Conservation (phyloP, 1,284 basidiomycete species). For the Irpex lacteus region DNA sequence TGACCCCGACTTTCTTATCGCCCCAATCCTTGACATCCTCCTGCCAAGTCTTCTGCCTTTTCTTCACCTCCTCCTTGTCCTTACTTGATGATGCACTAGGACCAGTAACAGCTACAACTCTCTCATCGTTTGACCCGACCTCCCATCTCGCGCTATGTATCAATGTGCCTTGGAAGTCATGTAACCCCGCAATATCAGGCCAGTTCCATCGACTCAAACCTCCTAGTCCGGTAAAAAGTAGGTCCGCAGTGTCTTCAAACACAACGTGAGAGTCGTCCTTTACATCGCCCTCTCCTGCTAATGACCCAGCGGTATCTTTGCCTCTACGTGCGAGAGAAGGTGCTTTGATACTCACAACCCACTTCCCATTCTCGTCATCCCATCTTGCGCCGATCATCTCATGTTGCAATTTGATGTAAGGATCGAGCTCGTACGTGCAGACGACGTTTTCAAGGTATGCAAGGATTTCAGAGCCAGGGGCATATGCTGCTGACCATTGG, state of each 20-base stretch:
- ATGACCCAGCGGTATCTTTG: too few species aligned
- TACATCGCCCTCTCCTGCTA: too few species aligned
- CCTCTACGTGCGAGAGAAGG: neutral
- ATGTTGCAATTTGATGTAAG: slow-evolving; percentile 50
- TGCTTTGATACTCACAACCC: slow-evolving; percentile 43
- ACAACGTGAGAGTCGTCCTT: slow-evolving; percentile 8
- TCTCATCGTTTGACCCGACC: slow-evolving; percentile 14
- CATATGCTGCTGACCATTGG: slow-evolving; percentile 57
- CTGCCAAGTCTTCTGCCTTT: slow-evolving; percentile 7
- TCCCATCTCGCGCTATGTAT: slow-evolving; percentile 52
- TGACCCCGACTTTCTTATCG: slow-evolving; percentile 56
- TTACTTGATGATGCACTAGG: neutral
- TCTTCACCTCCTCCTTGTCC: neutral
- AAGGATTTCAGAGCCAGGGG: slow-evolving; percentile 53
- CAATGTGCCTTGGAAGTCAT: slow-evolving; percentile 15
- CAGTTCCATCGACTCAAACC: slow-evolving; percentile 18
- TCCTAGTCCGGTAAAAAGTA: slow-evolving; percentile 19
- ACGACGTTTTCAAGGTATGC: slow-evolving; percentile 48
- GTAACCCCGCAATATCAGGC: slow-evolving; percentile 19
- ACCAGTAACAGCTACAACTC: neutral
- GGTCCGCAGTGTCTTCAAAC: slow-evolving; percentile 20
- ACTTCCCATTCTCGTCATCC: slow-evolving; percentile 46
- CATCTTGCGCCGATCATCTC: slow-evolving; percentile 47
- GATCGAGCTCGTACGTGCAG: slow-evolving; percentile 50
- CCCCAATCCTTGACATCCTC: slow-evolving; percentile 48